These are phyloP conservation scores for Betula pendula DNA, from an alignment of 306 rosid genomes.

Conservation along the genomic window DNA sequence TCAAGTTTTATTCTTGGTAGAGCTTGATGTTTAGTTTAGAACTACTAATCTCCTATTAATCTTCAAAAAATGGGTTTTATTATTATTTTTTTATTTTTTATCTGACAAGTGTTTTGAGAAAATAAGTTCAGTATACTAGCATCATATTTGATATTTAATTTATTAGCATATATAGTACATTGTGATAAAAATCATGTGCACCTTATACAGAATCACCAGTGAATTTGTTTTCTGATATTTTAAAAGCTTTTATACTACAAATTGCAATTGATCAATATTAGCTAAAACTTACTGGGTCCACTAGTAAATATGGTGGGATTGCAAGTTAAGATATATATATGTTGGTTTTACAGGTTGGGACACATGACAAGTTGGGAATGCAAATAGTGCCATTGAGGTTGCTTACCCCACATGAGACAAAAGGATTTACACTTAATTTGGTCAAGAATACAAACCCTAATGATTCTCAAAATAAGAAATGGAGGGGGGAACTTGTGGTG, in stretches of 20 bases:
- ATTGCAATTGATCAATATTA: neutral
- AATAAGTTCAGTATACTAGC: neutral
- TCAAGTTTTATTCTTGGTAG: neutral
- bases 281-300: neutral
- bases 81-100: neutral
- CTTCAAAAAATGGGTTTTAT: neutral
- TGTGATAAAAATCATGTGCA: no score
- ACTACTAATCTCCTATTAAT: neutral
- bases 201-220: neutral
- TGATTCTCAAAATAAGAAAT: constrained; percentile 30
- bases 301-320: neutral
- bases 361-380: constrained; percentile 35
- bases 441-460: constrained; percentile 32
- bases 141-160: no score
- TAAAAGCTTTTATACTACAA: neutral
- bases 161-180: no score
- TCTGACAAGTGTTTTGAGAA: neutral
- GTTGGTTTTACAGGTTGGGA: constrained; percentile 22
- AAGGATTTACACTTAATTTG: constrained; percentile 28
- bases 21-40: neutral
- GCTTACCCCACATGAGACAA: constrained; percentile 22
- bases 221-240: neutral
- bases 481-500: constrained; percentile 33
- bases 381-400: constrained; percentile 33
- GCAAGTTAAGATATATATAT: neutral